Evolutionary conservation across 2,329 filamentous ascomycete species (phyloP).

Genomic region (Achaetomium macrosporum): DNA sequence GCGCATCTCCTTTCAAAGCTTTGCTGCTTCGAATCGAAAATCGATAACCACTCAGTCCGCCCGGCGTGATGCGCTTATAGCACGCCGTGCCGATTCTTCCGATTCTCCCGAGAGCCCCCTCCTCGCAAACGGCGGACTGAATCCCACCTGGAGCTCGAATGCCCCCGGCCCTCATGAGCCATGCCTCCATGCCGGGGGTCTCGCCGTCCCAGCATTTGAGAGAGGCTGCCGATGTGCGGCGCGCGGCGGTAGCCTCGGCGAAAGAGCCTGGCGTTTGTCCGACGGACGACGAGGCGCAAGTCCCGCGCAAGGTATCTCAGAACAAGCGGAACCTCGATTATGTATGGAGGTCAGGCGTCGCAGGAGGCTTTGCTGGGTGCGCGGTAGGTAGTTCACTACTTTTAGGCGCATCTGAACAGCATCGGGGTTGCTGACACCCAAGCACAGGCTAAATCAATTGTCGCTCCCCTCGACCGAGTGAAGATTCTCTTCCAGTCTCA

Average conservation of each 20-base stretch:
- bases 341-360: slow-evolving; percentile 73
- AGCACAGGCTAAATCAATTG: slow-evolving; percentile 81
- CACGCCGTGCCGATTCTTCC: not conserved
- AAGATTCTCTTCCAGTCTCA: slow-evolving; percentile 98
- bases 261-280: slow-evolving; percentile 40
- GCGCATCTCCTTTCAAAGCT: not conserved
- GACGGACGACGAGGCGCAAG: slow-evolving; percentile 47
- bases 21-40: not conserved
- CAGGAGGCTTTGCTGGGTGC: slow-evolving; percentile 86
- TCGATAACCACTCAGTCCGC: not conserved
- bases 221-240: slow-evolving; percentile 20
- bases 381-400: slow-evolving; percentile 55
- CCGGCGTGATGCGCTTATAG: slow-evolving; percentile 14
- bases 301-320: slow-evolving; percentile 42
- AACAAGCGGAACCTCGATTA: slow-evolving; percentile 78
- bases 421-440: slow-evolving; percentile 16
- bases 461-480: slow-evolving; percentile 92
- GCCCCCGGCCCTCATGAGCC: slow-evolving; percentile 49
- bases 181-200: slow-evolving; percentile 54
- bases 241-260: slow-evolving; percentile 27
- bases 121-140: slow-evolving; percentile 15
- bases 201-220: slow-evolving; percentile 37
- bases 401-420: not conserved
- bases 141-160: slow-evolving; percentile 36
- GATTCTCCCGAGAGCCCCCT: not conserved